These are phyloP conservation scores for Eimeria falciformis DNA, from an alignment of 169 alveolate species.

Conservation along the genomic window DNA sequence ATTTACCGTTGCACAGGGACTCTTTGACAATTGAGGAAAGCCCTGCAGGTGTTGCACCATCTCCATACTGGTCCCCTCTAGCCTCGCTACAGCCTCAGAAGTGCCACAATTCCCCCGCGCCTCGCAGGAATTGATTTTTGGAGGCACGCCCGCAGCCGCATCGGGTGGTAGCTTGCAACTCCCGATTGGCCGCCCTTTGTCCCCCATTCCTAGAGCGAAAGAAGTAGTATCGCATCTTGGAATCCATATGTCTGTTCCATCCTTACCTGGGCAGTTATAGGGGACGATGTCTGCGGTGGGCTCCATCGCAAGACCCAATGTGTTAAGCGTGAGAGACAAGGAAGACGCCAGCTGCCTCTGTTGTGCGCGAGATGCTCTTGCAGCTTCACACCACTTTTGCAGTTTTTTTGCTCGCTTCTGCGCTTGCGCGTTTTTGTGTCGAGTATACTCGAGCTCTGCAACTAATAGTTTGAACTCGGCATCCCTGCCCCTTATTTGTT, in stretches of 20 bases:
- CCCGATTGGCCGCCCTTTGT: neutral
- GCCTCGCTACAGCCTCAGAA: neutral
- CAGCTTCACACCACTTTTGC: slow-evolving; percentile 57
- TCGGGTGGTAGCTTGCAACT: neutral
- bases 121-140: neutral
- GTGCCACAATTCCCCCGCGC: neutral
- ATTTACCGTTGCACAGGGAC: neutral
- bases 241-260: neutral
- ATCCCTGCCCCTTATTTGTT: slow-evolving; percentile 42
- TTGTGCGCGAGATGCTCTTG: slow-evolving; percentile 47
- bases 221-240: neutral
- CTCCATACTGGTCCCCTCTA: neutral
- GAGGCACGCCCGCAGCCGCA: neutral
- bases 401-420: slow-evolving; percentile 35
- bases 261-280: neutral
- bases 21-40: neutral
- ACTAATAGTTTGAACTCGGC: slow-evolving; percentile 61
- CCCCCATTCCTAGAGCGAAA: neutral
- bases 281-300: neutral
- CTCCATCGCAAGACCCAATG: slow-evolving; percentile 35
- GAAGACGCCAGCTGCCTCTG: slow-evolving; percentile 49
- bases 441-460: slow-evolving; percentile 62
- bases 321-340: slow-evolving; percentile 24
- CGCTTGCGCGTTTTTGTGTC: slow-evolving; percentile 51
- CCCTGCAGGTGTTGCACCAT: neutral